Base-by-base conservation (phyloP, 2,329 filamentous ascomycete species). In the Anisogramma anomala region DNA sequence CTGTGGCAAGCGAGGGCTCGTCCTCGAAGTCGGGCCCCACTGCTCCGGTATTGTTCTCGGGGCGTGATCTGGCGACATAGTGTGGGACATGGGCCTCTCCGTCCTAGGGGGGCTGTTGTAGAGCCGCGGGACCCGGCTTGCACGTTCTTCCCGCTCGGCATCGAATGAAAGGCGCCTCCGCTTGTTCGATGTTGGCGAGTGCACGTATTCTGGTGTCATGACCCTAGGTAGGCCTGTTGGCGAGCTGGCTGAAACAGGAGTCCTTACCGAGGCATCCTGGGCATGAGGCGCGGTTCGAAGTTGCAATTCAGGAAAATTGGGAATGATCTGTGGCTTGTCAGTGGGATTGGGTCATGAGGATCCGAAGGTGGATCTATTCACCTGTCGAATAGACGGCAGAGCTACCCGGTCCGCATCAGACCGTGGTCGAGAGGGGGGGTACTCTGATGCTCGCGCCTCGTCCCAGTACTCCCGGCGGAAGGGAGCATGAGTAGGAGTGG, bases 371-470 rank as follows among this genome's bases (percentile, higher is more conserved):
- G 15, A 6, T 17, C 25, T 10, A 35, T 39, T 43, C 65, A 72
- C 70, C 66, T 72, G 66, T 49, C 67, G 62, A 36, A 75, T 72
- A 1, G 71, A 68, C 15, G 71, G 71, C 17, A 75, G 58, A 26
- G 63, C 62, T 22, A 69, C 53, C 43, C 57, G 55, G 46, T 64
- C 60, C n/a, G 54, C 53, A 39, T 69, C 64, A 14, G 52, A 51
- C 41, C 58, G 59, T 34, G 58, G 56, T 28, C 59, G 58, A 20
- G 55, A 53, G 14, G 56, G 53, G 28, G 27, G 15, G 25, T 56
- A 58, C 22, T 64, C 62, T 23, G 58, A 45, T 14, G 56, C 51
- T 39, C 60, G 55, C 46, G 53, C 43, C 23, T 59, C 53, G 39
- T 64, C 60, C 65, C 64, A 69, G 25, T 58, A 58, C 23, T 65